A percentile compares a stretch with the other conserved stretches of the same genome.
phyloP scores from a whole-genome alignment of 2,329 filamentous ascomycete species.

The Ophioceras dolichostomum region DNA sequence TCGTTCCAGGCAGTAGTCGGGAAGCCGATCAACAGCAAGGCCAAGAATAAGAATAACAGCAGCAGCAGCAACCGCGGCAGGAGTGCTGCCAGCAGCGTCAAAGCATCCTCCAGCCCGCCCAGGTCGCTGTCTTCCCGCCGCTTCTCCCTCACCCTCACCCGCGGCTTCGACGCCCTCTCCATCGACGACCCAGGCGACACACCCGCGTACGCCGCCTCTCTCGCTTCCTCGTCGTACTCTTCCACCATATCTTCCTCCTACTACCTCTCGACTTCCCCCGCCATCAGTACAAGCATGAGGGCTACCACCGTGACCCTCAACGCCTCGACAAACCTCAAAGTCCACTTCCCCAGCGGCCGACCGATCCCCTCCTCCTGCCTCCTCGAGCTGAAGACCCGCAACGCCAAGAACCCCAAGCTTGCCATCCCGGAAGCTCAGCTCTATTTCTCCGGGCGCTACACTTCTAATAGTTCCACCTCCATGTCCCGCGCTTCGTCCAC shows the following conservation, averaged over 20 bases:
- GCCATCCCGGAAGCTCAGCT: conserved; percentile 9
- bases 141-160: not conserved
- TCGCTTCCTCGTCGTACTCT: not conserved
- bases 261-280: not conserved
- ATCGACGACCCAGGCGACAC: conserved; percentile 10
- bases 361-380: conserved; percentile 6
- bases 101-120: not conserved
- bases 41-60: not conserved
- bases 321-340: not conserved
- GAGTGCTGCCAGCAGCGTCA: not conserved
- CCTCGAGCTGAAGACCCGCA: conserved; percentile 11
- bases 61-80: not conserved
- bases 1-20: no score
- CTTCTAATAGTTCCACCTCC: no score
- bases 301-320: not conserved
- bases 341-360: conserved; percentile 5
- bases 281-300: not conserved
- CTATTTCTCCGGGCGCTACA: conserved; percentile 10
- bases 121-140: no score
- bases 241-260: not conserved
- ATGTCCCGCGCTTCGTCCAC: no score
- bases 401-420: not conserved
- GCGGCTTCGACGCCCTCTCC: conserved; percentile 4
- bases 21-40: not conserved
- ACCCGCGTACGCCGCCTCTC: not conserved